phyloP scores from a whole-genome alignment of 1,284 basidiomycete species.

The Fistulina hepatica region DNA sequence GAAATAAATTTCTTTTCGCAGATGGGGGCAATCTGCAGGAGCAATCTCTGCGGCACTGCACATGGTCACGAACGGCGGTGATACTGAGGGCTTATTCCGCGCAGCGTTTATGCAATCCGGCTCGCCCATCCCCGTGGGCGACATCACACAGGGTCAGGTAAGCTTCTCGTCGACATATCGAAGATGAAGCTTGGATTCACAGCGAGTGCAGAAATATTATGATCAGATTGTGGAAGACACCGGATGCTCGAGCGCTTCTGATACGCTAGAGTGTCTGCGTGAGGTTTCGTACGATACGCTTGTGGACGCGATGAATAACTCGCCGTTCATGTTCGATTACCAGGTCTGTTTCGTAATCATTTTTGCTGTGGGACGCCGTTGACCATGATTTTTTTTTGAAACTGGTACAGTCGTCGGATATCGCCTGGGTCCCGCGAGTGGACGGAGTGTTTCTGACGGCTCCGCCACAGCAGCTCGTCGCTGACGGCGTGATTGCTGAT shows the following conservation, averaged over 20 bases:
- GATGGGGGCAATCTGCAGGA: conserved; percentile 50
- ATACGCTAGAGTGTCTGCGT: conserved; percentile 41
- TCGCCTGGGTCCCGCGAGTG: conserved; percentile 29
- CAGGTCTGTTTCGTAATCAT: conserved; percentile 24
- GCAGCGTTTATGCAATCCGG: conserved; percentile 45
- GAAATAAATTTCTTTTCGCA: conserved; percentile 16
- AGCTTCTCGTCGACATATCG: conserved; percentile 3
- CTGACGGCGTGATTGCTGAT: conserved; percentile 24
- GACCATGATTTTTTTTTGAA: too few relatives aligned
- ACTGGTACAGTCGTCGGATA: conserved; percentile 18
- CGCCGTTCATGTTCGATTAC: conserved; percentile 34
- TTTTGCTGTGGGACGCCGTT: too few relatives aligned
- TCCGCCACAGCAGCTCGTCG: conserved; percentile 22
- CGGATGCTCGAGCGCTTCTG: conserved; percentile 29
- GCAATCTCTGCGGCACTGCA: conserved; percentile 40
- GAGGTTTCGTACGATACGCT: conserved; percentile 30
- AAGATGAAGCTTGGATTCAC: neutral
- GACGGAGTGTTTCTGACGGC: conserved; percentile 31
- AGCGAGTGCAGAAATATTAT: conserved; percentile 21
- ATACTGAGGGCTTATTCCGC: conserved; percentile 39
- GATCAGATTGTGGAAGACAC: conserved; percentile 35
- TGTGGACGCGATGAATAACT: conserved; percentile 32
- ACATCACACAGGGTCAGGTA: conserved; percentile 29
- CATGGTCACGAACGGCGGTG: conserved; percentile 40
- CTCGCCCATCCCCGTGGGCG: conserved; percentile 31